Percentiles rank a stretch among this genome's conserved stretches.
phyloP scores from a whole-genome alignment of 331 rosid genomes.

The Pyracantha coccinea region DNA sequence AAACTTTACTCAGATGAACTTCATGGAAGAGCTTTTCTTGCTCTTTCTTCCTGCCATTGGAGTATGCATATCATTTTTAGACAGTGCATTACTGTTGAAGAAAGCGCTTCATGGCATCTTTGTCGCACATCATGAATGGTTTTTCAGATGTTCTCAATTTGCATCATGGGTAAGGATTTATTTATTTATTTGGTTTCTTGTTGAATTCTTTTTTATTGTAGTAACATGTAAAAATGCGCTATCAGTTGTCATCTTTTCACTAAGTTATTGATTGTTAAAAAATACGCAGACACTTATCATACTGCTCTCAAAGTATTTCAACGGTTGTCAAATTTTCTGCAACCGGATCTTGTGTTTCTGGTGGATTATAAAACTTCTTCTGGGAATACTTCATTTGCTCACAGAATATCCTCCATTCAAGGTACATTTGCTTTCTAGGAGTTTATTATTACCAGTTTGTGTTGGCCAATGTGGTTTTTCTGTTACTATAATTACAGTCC shows the following conservation, averaged over 20 bases:
- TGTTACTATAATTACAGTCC: background rate
- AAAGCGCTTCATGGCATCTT: slow-evolving; percentile 31
- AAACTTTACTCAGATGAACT: slow-evolving; percentile 33
- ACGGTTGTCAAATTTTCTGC: slow-evolving; percentile 31
- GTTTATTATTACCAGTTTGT: slow-evolving; percentile 8
- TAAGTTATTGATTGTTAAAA: slow-evolving; percentile 7
- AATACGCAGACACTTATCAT: slow-evolving; percentile 46
- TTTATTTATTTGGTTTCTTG: background rate
- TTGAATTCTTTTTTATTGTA: background rate
- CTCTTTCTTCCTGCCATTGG: slow-evolving; percentile 56
- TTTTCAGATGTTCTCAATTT: slow-evolving; percentile 59
- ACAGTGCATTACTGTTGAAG: slow-evolving; percentile 43
- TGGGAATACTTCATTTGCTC: slow-evolving; percentile 40
- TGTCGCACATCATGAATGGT: slow-evolving; percentile 53
- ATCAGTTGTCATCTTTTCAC: background rate
- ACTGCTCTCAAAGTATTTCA: slow-evolving; percentile 45
- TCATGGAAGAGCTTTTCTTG: slow-evolving; percentile 37
- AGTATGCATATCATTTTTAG: slow-evolving; percentile 51
- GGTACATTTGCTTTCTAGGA: slow-evolving; percentile 30
- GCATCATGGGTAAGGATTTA: slow-evolving; percentile 59
- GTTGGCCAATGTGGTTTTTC: background rate
- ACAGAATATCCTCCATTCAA: slow-evolving; percentile 35
- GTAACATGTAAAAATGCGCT: background rate
- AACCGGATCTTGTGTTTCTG: slow-evolving; percentile 50
- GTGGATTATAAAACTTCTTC: slow-evolving; percentile 69